Conservation (phyloP, 75 land plant genomes). For the Isoetes taiwanensis region DNA sequence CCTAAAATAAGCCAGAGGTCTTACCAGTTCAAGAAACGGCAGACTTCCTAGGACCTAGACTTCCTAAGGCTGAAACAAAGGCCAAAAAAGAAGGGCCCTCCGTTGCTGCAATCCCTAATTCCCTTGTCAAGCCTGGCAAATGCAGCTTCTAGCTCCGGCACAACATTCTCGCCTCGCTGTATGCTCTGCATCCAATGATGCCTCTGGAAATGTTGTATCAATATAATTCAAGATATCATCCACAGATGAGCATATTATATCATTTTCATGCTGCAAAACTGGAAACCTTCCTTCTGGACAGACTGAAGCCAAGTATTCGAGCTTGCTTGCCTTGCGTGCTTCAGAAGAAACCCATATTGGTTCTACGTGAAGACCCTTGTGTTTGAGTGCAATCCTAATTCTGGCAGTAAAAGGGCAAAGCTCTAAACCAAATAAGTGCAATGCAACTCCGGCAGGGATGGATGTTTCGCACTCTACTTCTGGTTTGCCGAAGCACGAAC, state of each 20-base stretch:
- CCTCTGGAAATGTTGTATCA: not conserved
- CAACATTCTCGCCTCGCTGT: not conserved
- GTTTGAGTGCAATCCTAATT: not conserved
- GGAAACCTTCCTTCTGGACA: not conserved
- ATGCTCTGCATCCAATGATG: not conserved
- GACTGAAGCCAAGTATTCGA: not conserved
- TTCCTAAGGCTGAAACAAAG: not conserved
- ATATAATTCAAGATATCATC: not conserved
- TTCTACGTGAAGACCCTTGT: slow-evolving; percentile 1
- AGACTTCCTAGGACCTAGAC: slow-evolving; percentile 1
- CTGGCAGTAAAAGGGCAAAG: slow-evolving; percentile 5
- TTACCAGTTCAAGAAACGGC: not conserved
- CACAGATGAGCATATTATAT: not conserved
- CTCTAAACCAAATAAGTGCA: not conserved
- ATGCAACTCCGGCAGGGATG: too few relatives aligned
- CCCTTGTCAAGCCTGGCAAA: slow-evolving; percentile 1
- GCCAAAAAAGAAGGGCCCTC: not conserved
- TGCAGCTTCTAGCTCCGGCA: not conserved
- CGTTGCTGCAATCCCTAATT: not conserved
- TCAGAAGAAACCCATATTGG: not conserved
- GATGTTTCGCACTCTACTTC: too few relatives aligned
- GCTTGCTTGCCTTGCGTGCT: not conserved
- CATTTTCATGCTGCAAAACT: not conserved
- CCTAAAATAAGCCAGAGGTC: not conserved
- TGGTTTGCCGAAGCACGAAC: too few relatives aligned